Evolutionary conservation across 495 filamentous ascomycete species (phyloP).

Genomic region (Coniosporium apollinis): DNA sequence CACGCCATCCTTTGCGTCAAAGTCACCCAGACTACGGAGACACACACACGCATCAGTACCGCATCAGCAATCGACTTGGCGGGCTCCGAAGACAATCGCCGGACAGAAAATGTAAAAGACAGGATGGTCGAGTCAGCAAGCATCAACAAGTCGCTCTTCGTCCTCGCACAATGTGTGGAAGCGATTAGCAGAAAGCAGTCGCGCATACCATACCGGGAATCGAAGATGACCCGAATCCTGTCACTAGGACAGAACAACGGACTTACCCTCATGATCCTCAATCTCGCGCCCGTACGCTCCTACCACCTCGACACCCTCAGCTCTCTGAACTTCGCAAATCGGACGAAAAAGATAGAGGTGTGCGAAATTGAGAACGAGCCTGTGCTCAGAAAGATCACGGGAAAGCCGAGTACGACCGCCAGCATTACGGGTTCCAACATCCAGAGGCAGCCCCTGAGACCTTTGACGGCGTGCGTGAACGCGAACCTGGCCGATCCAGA

Average conservation of each 20-base stretch:
- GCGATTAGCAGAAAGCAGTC: slow-evolving; percentile 68
- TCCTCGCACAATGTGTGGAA: slow-evolving; percentile 88
- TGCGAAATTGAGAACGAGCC: slow-evolving; percentile 88
- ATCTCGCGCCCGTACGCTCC: slow-evolving; percentile 67
- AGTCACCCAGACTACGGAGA: slow-evolving; percentile 54
- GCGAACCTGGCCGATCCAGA: slow-evolving; percentile 39
- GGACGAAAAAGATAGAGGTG: slow-evolving; percentile 93
- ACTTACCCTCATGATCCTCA: slow-evolving; percentile 90
- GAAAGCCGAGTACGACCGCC: slow-evolving; percentile 24
- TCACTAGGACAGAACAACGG: slow-evolving; percentile 91
- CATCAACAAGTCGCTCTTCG: slow-evolving; percentile 96
- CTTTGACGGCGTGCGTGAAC: slow-evolving; percentile 43
- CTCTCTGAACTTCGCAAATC: slow-evolving; percentile 85
- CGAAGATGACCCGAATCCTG: slow-evolving; percentile 93
- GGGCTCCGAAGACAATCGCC: slow-evolving; percentile 86
- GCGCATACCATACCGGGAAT: slow-evolving; percentile 84
- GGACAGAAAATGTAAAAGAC: slow-evolving; percentile 90
- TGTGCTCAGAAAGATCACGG: slow-evolving; percentile 32
- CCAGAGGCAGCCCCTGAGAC: slow-evolving; percentile 58
- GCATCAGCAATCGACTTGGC: slow-evolving; percentile 93
- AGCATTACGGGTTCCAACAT: slow-evolving; percentile 31
- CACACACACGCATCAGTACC: slow-evolving; percentile 57
- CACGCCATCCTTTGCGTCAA: slow-evolving; percentile 91
- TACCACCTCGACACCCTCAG: slow-evolving; percentile 91
- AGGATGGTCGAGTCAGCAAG: slow-evolving; percentile 88